Conservation (phyloP, 2,329 filamentous ascomycete genomes). For the Lasiodiplodia theobromae region DNA sequence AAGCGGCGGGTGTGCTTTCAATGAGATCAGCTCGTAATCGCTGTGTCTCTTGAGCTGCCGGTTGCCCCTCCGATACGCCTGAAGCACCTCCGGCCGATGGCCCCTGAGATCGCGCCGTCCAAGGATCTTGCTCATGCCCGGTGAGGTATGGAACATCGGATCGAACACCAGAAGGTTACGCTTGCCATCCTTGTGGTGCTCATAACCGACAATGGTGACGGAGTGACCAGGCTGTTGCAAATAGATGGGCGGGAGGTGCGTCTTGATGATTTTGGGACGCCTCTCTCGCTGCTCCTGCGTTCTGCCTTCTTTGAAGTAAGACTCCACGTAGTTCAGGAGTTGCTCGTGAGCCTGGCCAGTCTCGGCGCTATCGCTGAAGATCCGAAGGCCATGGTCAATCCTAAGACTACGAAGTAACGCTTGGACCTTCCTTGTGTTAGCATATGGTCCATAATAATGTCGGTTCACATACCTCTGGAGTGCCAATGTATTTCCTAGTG, state of each 20-base stretch:
- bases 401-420: slow-evolving; percentile 75
- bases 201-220: slow-evolving; percentile 86
- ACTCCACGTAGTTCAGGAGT: slow-evolving; percentile 72
- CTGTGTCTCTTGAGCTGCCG: slow-evolving; percentile 73
- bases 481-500: slow-evolving; percentile 96
- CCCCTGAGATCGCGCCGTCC: slow-evolving; percentile 55
- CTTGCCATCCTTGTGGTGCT: slow-evolving; percentile 69
- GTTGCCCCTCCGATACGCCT: slow-evolving; percentile 72
- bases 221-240: slow-evolving; percentile 92
- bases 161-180: slow-evolving; percentile 85
- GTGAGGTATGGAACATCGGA: slow-evolving; percentile 77
- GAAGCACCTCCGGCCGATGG: slow-evolving; percentile 63
- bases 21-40: slow-evolving; percentile 79
- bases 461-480: slow-evolving; percentile 73
- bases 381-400: slow-evolving; percentile 63
- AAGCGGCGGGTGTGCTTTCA: slow-evolving; percentile 46
- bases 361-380: slow-evolving; percentile 57
- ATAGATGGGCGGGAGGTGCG: slow-evolving; percentile 82
- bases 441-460: neutral
- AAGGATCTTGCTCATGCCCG: slow-evolving; percentile 66
- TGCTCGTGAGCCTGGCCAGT: slow-evolving; percentile 58
- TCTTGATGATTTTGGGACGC: slow-evolving; percentile 69
- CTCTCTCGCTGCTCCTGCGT: slow-evolving; percentile 38
- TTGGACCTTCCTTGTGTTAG: slow-evolving; percentile 66
- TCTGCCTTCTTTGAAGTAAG: slow-evolving; percentile 68